phyloP scores from a whole-genome alignment of 352 stramenopile species.

The Aphanomyces stellatus region DNA sequence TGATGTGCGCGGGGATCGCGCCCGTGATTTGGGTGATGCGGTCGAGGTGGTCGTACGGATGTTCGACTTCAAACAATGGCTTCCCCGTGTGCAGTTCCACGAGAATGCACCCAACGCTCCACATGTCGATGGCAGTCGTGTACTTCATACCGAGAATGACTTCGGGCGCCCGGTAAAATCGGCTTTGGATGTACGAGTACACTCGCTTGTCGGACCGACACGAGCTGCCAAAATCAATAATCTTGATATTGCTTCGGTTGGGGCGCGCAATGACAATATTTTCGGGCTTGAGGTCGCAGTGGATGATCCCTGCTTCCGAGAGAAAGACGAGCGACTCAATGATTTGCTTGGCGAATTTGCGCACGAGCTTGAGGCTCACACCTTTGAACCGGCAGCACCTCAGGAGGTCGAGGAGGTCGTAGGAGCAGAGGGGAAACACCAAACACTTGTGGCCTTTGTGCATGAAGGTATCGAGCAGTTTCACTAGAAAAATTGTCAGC shows the following conservation, averaged over 20 bases:
- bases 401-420: conserved; percentile 97
- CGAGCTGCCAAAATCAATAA: conserved; percentile 99
- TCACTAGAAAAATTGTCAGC: conserved; percentile 43
- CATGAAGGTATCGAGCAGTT: conserved; percentile 92
- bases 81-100: conserved; percentile 98
- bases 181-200: conserved; percentile 97
- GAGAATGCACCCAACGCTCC: conserved; percentile 83
- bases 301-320: conserved; percentile 91
- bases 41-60: conserved; percentile 96
- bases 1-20: conserved; percentile 87
- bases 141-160: conserved; percentile 79
- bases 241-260: conserved; percentile 94
- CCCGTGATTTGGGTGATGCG: conserved; percentile 94
- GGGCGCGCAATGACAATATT: conserved; percentile 95
- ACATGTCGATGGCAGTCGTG: conserved; percentile 82
- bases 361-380: conserved; percentile 90
- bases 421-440: conserved; percentile 95
- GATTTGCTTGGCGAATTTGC: conserved; percentile 96
- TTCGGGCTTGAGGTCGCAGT: conserved; percentile 99
- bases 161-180: conserved; percentile 93
- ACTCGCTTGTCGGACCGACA: conserved; percentile 90
- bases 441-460: conserved; percentile 96
- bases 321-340: conserved; percentile 87
- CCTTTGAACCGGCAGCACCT: conserved; percentile 90
- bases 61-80: conserved; percentile 93